phyloP scores from a whole-genome alignment of 352 stramenopile species.

The Pythium sp. region DNA sequence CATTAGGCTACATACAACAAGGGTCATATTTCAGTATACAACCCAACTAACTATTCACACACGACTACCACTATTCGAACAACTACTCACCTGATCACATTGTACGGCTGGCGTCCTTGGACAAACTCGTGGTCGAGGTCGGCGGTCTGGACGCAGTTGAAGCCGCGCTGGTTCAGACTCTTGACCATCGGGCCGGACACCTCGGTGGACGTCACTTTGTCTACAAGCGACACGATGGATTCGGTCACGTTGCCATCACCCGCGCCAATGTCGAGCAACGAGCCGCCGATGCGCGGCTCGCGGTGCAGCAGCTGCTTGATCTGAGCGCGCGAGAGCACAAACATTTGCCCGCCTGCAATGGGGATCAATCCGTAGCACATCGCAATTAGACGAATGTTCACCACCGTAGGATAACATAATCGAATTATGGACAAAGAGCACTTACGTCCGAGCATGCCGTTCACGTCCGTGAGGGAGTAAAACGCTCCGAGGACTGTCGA shows the following conservation, averaged over 20 bases:
- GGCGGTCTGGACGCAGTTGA: slow-evolving; percentile 72
- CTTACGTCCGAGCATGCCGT: slow-evolving; percentile 78
- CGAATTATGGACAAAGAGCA: not conserved
- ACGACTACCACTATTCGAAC: not conserved
- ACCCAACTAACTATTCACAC: not conserved
- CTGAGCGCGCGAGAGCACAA: slow-evolving; percentile 75
- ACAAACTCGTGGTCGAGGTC: slow-evolving; percentile 69
- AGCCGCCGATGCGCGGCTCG: slow-evolving; percentile 41
- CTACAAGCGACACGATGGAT: slow-evolving; percentile 71
- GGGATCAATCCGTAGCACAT: not conserved
- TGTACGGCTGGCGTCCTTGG: slow-evolving; percentile 63
- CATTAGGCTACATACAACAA: slow-evolving; percentile 42
- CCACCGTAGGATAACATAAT: not conserved
- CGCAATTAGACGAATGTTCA: not conserved
- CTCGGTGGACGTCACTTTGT: slow-evolving; percentile 68
- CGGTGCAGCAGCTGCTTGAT: slow-evolving; percentile 59
- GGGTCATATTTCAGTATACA: not conserved
- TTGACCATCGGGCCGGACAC: slow-evolving; percentile 79
- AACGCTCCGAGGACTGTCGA: slow-evolving; percentile 74
- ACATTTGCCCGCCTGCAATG: slow-evolving; percentile 79
- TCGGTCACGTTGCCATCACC: slow-evolving; percentile 83
- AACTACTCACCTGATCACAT: slow-evolving; percentile 67
- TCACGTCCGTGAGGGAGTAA: slow-evolving; percentile 81
- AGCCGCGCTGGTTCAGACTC: slow-evolving; percentile 68
- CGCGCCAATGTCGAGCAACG: slow-evolving; percentile 78